Percentiles rank a stretch among this genome's conserved stretches.
These are phyloP conservation scores for Chaetomium sp. DNA, from an alignment of 2,329 filamentous ascomycete species.

Conservation along the genomic window DNA sequence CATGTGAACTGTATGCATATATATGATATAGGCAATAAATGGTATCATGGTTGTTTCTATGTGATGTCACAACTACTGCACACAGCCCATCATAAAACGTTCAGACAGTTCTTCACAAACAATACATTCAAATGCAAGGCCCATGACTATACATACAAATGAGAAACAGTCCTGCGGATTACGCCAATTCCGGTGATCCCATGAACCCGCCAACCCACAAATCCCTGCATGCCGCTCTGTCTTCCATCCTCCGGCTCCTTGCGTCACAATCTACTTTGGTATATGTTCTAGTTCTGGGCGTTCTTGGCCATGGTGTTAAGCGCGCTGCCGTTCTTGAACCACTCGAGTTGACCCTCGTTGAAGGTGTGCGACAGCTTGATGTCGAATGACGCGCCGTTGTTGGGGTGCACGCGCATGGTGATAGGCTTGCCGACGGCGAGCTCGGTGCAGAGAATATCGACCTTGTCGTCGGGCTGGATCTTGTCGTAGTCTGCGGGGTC, in stretches of 20 bases:
- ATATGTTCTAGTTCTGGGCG: conserved; percentile 32
- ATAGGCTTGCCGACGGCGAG: conserved; percentile 90
- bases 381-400: conserved; percentile 78
- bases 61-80: background rate
- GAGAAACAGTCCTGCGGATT: conserved; percentile 34
- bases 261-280: conserved; percentile 32
- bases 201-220: conserved; percentile 31
- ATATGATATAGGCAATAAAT: background rate
- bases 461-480: conserved; percentile 87
- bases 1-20: background rate
- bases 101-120: conserved; percentile 17
- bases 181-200: conserved; percentile 35
- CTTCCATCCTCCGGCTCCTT: conserved; percentile 20
- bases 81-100: background rate
- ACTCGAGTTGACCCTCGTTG: conserved; percentile 97
- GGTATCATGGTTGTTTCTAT: background rate
- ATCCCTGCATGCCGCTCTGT: conserved; percentile 18
- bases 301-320: conserved; percentile 97
- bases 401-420: conserved; percentile 88
- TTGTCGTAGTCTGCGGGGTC: conserved; percentile 97
- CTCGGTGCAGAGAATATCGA: conserved; percentile 87
- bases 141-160: conserved; percentile 37
- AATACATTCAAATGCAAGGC: conserved; percentile 36
- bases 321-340: conserved; percentile 98
- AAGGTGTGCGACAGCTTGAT: conserved; percentile 90